A percentile compares a stretch with the other conserved stretches of the same genome.
phyloP scores from a whole-genome alignment of 177 flowering plant species.

The Vitis hybrid region DNA sequence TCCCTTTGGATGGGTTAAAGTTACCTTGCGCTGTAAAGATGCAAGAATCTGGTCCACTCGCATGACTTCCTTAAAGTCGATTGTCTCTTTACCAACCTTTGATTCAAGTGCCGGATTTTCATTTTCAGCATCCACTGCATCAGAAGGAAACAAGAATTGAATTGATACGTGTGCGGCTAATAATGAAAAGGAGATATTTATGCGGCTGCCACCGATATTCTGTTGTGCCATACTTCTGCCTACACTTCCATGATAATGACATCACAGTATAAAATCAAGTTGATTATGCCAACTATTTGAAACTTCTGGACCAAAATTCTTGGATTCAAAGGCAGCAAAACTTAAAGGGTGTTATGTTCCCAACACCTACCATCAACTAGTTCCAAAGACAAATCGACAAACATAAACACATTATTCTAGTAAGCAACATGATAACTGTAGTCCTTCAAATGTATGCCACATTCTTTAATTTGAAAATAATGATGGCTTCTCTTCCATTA shows the following conservation, averaged over 20 bases:
- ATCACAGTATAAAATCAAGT: no score
- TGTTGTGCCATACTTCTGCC: no score
- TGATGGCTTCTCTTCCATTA: neutral
- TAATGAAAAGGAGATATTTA: no score
- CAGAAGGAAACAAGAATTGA: slow-evolving; percentile 3
- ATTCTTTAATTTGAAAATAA: neutral
- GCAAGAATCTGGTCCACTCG: slow-evolving; percentile 86
- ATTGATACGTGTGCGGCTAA: neutral
- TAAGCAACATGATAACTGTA: neutral
- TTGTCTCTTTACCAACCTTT: slow-evolving; percentile 60
- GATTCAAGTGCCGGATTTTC: slow-evolving; percentile 48
- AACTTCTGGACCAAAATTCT: no score
- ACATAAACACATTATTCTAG: neutral
- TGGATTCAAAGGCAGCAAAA: no score
- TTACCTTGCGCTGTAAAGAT: slow-evolving; percentile 83
- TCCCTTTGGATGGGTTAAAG: neutral
- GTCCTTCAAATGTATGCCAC: neutral
- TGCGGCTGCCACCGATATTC: no score
- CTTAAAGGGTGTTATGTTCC: no score
- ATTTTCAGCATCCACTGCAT: slow-evolving; percentile 74
- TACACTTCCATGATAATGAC: no score
- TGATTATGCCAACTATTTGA: no score
- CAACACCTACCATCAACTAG: neutral
- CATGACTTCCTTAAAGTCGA: slow-evolving; percentile 80
- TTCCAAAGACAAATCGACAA: neutral